Evolutionary conservation across 106 monocot genomes (phyloP).

Genomic region (Acanthochlamys bracteata): DNA sequence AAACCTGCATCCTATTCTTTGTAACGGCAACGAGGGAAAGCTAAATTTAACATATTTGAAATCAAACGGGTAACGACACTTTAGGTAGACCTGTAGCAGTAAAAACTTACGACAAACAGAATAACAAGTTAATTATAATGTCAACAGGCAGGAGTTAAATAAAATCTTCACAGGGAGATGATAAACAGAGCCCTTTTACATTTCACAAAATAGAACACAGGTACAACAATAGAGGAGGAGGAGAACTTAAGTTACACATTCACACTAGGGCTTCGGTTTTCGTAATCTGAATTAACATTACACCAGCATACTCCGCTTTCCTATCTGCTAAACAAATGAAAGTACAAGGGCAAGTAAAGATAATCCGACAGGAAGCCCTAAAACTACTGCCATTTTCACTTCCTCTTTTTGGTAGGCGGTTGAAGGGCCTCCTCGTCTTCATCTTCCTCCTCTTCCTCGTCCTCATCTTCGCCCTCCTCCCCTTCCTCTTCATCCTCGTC

Average conservation of each 20-base stretch:
- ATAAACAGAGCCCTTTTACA: background rate
- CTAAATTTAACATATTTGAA: no score
- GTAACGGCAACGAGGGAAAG: no score
- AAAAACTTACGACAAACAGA: no score
- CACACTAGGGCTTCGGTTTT: background rate
- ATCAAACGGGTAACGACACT: no score
- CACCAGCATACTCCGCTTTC: background rate
- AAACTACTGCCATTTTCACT: background rate
- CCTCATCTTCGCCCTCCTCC: slow-evolving; percentile 12
- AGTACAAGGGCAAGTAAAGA: background rate
- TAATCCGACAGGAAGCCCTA: background rate
- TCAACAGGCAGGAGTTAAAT: no score
- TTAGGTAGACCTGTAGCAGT: no score
- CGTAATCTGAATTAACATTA: background rate
- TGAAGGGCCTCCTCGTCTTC: slow-evolving; percentile 14
- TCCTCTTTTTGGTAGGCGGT: slow-evolving; percentile 25
- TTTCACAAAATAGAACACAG: background rate
- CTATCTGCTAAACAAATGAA: background rate
- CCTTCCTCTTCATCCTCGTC: slow-evolving; percentile 18
- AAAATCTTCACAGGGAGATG: no score
- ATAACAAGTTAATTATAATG: no score
- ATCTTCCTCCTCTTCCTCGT: slow-evolving; percentile 15
- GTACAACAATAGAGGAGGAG: background rate
- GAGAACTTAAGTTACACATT: background rate
- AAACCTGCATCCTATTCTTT: no score